Evolutionary conservation across 371 early-diverging fungal species (phyloP).

Genomic region (Rhizomucor miehei): DNA sequence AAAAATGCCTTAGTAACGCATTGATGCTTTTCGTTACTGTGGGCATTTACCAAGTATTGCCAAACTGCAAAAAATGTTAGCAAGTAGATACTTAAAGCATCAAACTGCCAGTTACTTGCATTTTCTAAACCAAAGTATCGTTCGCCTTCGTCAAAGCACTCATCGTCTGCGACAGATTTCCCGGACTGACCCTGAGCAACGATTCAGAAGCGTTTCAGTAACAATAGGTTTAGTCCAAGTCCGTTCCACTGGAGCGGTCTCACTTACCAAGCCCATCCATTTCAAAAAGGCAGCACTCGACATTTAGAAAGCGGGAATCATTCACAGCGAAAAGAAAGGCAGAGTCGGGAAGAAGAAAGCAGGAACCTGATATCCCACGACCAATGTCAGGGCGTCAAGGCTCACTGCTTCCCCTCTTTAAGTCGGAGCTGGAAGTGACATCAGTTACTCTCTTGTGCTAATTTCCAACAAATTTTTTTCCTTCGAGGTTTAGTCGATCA

Average conservation of each 20-base stretch:
- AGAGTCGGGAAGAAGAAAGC: too few species aligned
- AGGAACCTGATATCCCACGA: too few species aligned
- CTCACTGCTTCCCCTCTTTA: too few species aligned
- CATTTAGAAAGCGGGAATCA: constrained; percentile 20
- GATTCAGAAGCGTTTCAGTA: not conserved
- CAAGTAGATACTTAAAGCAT: not conserved
- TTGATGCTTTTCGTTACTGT: not conserved
- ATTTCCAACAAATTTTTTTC: too few species aligned
- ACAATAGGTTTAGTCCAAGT: too few species aligned
- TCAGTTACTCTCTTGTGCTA: too few species aligned
- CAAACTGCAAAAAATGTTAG: constrained; percentile 65
- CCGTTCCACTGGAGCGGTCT: not conserved
- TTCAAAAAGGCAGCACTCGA: constrained; percentile 76
- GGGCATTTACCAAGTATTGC: constrained; percentile 79
- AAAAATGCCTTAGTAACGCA: not conserved
- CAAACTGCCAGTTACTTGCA: constrained; percentile 52
- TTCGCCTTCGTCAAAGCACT: constrained; percentile 54
- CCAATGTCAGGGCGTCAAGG: too few species aligned
- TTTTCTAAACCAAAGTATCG: constrained; percentile 89
- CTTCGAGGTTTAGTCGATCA: constrained; percentile 2
- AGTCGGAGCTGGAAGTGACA: too few species aligned
- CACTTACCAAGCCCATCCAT: constrained; percentile 78
- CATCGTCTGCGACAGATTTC: constrained; percentile 34
- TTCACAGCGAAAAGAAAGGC: not conserved
- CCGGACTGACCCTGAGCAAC: constrained; percentile 39